Evolutionary conservation across 345 rosid species (phyloP), one percentile per base, ranked within the genome.

Genomic region (Raphanus raphanistrum): DNA sequence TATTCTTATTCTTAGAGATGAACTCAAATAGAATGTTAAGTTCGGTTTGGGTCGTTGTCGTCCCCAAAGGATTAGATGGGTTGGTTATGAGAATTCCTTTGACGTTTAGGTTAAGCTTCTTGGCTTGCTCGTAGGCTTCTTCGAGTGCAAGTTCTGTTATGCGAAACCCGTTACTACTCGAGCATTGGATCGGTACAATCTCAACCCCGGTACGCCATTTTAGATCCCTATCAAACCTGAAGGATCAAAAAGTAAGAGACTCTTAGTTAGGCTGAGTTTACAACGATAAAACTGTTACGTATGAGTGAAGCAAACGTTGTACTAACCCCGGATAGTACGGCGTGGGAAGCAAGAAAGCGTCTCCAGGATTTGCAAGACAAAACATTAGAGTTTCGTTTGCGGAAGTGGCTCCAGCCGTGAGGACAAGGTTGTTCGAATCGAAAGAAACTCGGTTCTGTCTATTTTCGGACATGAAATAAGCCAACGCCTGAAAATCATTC

Each of bases 291-390:
- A 10, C 5, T 2, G 26, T 74, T 52, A 38, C 80, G 79, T 84
- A 25, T 41, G 8, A 6, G 45, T 72, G 33, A 57, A 77, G 76
- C 54, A 82, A 50, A 73, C 5, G 38, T 3, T 32, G 13, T 41
- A 78, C 87, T 74, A 79, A 88, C 96, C 96, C 96, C 67, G 96
- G 92, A 38, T 90, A 90, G 75, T 90, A 90, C 17, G 95, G 95
- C 5, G 90, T 87, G 26, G 95, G 95, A 70, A 90, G 84, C 61
- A 90, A 91, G 76, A 90, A 85, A 55, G 96, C 91, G 6, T 90
- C 91, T 52, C 96, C 75, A 2, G 69, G 80, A 33, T 76, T 10
- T 6, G 75, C 75, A 4, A 76, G 75, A 70, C 80, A 76, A 50
- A 88, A 88, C 79, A 88, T 82, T 60, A 90, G 86, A 38, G 88